Conservation (phyloP, 2,329 filamentous ascomycete genomes). For the Claviceps humidiphila region DNA sequence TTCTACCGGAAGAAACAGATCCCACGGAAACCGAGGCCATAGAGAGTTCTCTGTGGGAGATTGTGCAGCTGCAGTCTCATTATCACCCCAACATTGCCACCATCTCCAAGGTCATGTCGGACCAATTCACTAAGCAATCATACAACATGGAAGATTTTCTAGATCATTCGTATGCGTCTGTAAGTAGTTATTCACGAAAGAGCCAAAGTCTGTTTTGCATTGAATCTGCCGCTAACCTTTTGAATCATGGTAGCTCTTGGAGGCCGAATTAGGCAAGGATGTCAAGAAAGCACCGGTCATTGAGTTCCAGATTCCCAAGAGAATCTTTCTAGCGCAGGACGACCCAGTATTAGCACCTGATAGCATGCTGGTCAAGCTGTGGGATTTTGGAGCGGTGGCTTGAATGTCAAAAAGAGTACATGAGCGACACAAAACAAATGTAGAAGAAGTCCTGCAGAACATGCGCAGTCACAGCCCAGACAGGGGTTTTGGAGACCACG, state of each 20-base stretch:
- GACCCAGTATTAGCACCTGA: conserved; percentile 33
- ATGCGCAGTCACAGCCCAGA: no score
- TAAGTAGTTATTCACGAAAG: conserved; percentile 31
- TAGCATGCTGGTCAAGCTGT: conserved; percentile 44
- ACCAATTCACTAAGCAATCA: conserved; percentile 91
- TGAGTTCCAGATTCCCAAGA: conserved; percentile 88
- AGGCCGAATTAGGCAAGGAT: conserved; percentile 70
- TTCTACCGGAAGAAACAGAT: conserved; percentile 60
- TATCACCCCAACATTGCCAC: conserved; percentile 96
- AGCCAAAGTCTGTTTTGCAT: neutral
- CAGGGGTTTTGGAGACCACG: neutral
- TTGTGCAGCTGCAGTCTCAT: conserved; percentile 80
- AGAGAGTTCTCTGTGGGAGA: conserved; percentile 89
- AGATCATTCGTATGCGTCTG: conserved; percentile 79
- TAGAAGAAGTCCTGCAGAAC: no score
- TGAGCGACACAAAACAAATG: neutral
- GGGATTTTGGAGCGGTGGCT: conserved; percentile 35
- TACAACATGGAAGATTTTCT: conserved; percentile 97
- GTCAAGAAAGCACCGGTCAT: conserved; percentile 79
- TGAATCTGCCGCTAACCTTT: neutral
- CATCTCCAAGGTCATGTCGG: conserved; percentile 81
- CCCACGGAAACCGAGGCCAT: conserved; percentile 79
- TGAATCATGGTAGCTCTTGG: conserved; percentile 48
- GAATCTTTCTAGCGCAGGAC: conserved; percentile 51
- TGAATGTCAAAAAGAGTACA: neutral